Base-by-base conservation (phyloP, 805 yeast genomes). In the Candida silvicultrix region DNA sequence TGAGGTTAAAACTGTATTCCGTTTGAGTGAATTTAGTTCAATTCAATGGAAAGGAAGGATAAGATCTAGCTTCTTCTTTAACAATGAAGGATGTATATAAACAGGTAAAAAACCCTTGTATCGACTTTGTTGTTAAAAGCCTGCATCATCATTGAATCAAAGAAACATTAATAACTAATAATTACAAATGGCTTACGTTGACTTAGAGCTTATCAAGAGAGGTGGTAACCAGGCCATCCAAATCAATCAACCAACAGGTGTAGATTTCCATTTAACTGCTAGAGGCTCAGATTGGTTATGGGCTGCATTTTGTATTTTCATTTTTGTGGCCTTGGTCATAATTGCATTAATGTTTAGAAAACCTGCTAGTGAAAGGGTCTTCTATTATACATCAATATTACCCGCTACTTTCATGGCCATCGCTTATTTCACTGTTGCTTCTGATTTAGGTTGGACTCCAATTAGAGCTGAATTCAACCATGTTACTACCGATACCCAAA, bases 361-460 rank as follows among this genome's bases (percentile, higher is more conserved):
- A 38, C 65, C 67, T 18, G 56, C 61, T 10, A 54, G 54, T 40
- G 38, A 18, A 18, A 18, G 22, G 7, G 38, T 35, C 23, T 35
- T 35, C 18, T 60, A 53, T 46, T 57, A 51, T 36, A 57, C 70
- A 45, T 74, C 80, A 18, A 66, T 75, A 46, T 66, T 70, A 38
- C 70, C 77, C 8, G 61, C 64, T 47, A 62, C 74, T 44, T 66
- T 75, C 45, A 58, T 76, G 64, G 66, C 78, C 20, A 66, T 70
- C 52, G 59, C 74, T 45, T 80, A 79, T 58, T 80, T 74, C 60
- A 75, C 83, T 2, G 61, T 75, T 62, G 85, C 85, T 40, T 76
- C 85, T 29, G 66, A 80, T 58, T 69, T 80, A 47, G 85, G 85
- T 63, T 77, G 75, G 70, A 59, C 81, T 39, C 67, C 67, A 23